Evolutionary conservation across 768 basidiomycete species (phyloP).

Genomic region (Suillus clintonianus): DNA sequence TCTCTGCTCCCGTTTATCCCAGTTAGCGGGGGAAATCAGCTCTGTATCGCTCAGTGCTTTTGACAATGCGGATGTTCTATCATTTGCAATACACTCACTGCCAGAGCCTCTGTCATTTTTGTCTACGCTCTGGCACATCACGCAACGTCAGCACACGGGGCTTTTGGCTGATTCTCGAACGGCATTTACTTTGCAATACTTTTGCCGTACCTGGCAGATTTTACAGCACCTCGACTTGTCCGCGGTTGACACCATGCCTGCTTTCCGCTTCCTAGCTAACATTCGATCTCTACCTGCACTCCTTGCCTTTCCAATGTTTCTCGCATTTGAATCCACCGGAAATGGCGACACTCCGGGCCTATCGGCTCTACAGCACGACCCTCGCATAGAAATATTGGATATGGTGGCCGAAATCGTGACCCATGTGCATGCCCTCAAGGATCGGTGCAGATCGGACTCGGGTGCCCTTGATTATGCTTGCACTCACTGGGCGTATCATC

Average conservation of each 20-base stretch:
- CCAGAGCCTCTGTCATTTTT: background rate
- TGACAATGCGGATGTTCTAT: background rate
- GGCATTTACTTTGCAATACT: background rate
- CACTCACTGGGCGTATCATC: background rate
- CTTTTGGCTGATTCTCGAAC: background rate
- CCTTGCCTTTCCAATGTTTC: background rate
- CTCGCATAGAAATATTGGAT: background rate
- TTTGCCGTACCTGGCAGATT: background rate
- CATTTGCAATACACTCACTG: background rate
- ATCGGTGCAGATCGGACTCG: fast-evolving
- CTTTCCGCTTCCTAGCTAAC: background rate
- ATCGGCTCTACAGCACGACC: background rate
- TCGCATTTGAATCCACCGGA: background rate
- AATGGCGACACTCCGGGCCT: too few species aligned
- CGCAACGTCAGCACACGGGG: background rate
- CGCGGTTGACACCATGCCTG: background rate
- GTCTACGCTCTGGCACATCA: background rate
- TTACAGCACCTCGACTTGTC: background rate
- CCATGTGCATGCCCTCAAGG: background rate
- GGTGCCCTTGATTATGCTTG: background rate
- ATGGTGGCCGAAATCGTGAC: background rate
- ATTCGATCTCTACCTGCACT: background rate
- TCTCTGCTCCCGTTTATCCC: background rate
- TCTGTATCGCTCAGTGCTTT: background rate
- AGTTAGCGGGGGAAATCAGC: too few species aligned